These are phyloP conservation scores for Lichtheimia corymbifera DNA, from an alignment of 371 early-diverging fungal species.

Conservation along the genomic window DNA sequence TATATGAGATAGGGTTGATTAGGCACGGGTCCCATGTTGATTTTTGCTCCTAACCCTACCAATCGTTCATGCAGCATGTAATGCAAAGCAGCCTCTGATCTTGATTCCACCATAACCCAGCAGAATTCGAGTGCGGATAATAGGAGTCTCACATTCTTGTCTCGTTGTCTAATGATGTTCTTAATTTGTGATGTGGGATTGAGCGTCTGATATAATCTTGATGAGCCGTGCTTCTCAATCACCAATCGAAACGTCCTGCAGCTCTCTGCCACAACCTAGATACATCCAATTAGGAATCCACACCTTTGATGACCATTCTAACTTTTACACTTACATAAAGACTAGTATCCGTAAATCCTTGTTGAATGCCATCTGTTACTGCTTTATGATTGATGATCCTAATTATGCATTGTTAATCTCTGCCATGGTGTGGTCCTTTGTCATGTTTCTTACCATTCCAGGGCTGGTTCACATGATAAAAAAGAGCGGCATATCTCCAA, in stretches of 20 bases:
- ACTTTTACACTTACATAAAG: conserved; percentile 24
- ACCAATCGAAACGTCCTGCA: conserved; percentile 22
- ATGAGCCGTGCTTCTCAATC: conserved; percentile 8
- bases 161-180: conserved; percentile 5
- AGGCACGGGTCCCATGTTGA: too few relatives aligned
- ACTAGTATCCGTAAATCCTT: conserved; percentile 32
- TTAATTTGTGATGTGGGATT: conserved; percentile 27
- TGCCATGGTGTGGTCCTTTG: too few relatives aligned
- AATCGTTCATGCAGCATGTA: conserved; percentile 26
- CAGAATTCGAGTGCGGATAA: conserved; percentile 42
- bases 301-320: neutral
- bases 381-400: conserved; percentile 30
- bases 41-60: conserved; percentile 15
- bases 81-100: conserved; percentile 6
- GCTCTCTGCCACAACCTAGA: conserved; percentile 15
- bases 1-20: neutral
- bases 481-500: conserved; percentile 35
- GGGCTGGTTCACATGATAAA: neutral
- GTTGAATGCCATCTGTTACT: conserved; percentile 20
- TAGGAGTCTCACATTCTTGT: conserved; percentile 6
- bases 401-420: neutral
- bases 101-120: conserved; percentile 28
- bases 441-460: too few relatives aligned
- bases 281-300: neutral
- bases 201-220: conserved; percentile 7